A percentile compares a stretch with the other conserved stretches of the same genome.
Conservation (phyloP, 2,329 filamentous ascomycete species). For the Triangularia setosa region DNA sequence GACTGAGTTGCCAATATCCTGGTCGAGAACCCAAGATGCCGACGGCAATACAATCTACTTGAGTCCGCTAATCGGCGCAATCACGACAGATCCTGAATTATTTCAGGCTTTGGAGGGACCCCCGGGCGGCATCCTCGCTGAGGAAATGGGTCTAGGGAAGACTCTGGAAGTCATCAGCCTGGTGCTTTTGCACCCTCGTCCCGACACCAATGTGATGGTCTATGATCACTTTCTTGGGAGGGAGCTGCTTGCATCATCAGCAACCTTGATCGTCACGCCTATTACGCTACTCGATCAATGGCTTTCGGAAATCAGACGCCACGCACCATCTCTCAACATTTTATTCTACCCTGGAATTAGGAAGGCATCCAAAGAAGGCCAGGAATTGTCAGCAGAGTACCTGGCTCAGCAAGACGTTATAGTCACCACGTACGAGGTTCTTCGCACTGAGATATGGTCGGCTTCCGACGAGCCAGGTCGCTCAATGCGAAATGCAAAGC, state of each 20-base stretch:
- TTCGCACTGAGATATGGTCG: constrained; percentile 79
- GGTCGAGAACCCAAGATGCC: constrained; percentile 41
- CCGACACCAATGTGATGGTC: constrained; percentile 15
- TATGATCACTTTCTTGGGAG: constrained; percentile 39
- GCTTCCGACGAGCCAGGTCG: constrained; percentile 67
- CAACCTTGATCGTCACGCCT: constrained; percentile 61
- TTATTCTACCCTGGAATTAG: constrained; percentile 52
- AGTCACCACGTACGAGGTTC: constrained; percentile 62
- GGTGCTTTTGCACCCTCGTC: constrained; percentile 58
- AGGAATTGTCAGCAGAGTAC: constrained; percentile 38
- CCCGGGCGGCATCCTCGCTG: constrained; percentile 64
- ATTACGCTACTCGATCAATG: constrained; percentile 56
- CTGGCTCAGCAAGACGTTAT: constrained; percentile 55
- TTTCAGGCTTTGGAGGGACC: constrained; percentile 44
- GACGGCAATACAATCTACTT: constrained; percentile 36
- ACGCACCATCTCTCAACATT: constrained; percentile 55
- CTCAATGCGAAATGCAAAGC: constrained; percentile 59
- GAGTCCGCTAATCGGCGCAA: constrained; percentile 60
- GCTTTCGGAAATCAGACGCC: constrained; percentile 55
- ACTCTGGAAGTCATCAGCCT: constrained; percentile 72
- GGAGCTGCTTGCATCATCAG: constrained; percentile 45
- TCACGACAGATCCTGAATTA: constrained; percentile 45
- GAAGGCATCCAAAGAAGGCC: constrained; percentile 36
- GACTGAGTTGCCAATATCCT: constrained; percentile 38
- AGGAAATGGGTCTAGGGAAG: constrained; percentile 83